Evolutionary conservation across 805 yeast genomes (phyloP), one percentile per base, ranked within the genome.

Genomic region (Candida succiphila): DNA sequence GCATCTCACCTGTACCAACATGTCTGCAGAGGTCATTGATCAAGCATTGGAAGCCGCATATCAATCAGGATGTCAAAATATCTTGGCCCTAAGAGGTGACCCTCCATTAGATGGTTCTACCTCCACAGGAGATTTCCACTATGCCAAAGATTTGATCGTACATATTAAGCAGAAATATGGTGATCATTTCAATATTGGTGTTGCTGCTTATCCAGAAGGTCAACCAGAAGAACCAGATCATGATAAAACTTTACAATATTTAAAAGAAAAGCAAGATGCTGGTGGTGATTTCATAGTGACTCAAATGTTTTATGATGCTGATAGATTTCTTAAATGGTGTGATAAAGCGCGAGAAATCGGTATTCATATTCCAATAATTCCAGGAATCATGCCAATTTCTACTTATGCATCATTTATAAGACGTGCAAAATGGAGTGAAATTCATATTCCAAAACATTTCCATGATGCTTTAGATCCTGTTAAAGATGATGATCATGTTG

Each of bases 331-430:
- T 37, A 47, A 58, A 10, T 92, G 98, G 98, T 85, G 92, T 48
- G 55, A 65, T 15, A 59, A 63, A 38, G 70, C 89, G 35, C 72
- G 89, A 44, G 75, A 67, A 17, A 63, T 64, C 17, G 96, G 95
- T 17, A 71, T 92, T 42, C 65, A 66, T 26, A 76, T 84, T 34
- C 97, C 97, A 20, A 83, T 92, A 43, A 79, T 92, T 38, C 98
- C 98, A 1, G 98, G 98, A 12, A 87, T 92, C 57, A 92, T 92
- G 98, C 98, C 98, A 17, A 88, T 92, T 37, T 78, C 94, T n/a
- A 85, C 96, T 3, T 88, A 89, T 59, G 82, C 94, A 18, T 76
- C 95, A 4, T 92, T 92, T 54, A 58, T 87, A 41, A 79, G 98
- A 63, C 75, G 98, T 55, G 95, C 96, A 15, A 76, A 76, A 35